Conservation (phyloP, 768 basidiomycete species). For the Tylopilus felleus region DNA sequence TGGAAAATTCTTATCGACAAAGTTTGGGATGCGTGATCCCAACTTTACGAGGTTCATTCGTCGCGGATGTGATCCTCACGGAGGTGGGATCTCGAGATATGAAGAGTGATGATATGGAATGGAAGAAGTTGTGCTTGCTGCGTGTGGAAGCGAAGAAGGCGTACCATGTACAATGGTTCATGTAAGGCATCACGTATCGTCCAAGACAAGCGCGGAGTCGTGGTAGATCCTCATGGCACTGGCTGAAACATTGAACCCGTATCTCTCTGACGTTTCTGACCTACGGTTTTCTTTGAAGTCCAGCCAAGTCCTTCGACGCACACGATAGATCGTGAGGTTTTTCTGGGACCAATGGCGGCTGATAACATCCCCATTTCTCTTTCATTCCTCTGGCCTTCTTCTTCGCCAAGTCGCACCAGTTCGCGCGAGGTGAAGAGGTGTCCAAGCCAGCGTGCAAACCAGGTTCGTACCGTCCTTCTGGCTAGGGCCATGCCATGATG, state of each 20-base stretch:
- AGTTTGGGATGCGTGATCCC: slow-evolving; percentile 12
- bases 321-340: not conserved
- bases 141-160: slow-evolving; percentile 4
- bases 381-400: not conserved
- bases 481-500: not conserved
- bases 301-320: not conserved
- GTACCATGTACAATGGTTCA: not conserved
- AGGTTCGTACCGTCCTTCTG: not conserved
- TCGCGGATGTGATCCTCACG: slow-evolving; percentile 20
- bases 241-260: not conserved
- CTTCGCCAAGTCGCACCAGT: slow-evolving; percentile 9
- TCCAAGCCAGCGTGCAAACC: slow-evolving; percentile 1
- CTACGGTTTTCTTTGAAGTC: not conserved
- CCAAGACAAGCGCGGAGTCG: not conserved
- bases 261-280: not conserved
- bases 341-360: not conserved
- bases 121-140: slow-evolving; percentile 17
- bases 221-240: not conserved
- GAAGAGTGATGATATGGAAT: slow-evolving; percentile 8
- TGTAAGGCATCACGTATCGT: not conserved
- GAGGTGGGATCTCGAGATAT: slow-evolving; percentile 13
- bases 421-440: slow-evolving; percentile 1
- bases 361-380: not conserved
- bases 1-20: slow-evolving; percentile 15
- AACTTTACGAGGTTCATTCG: not conserved